These are phyloP conservation scores for Cupressus sempervirens DNA, from an alignment of 75 land plant genomes.

Conservation along the genomic window DNA sequence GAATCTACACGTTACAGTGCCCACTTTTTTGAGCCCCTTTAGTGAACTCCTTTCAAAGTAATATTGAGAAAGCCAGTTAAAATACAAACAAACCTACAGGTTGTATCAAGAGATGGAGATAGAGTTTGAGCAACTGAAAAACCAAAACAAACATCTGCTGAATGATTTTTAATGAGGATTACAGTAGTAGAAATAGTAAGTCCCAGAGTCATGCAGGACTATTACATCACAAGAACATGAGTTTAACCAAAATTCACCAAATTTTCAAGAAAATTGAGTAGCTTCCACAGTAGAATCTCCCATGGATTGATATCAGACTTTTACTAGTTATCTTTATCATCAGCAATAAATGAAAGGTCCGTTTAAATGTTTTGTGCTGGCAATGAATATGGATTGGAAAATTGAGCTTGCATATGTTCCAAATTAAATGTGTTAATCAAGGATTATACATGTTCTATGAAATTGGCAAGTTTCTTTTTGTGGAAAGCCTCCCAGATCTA, in stretches of 20 bases:
- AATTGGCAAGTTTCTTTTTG: not conserved
- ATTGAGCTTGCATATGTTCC: not conserved
- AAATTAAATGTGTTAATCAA: not conserved
- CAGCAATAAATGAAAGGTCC: not conserved
- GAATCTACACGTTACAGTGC: no score
- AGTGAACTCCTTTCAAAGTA: not conserved
- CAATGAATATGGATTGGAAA: not conserved
- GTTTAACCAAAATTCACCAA: not conserved
- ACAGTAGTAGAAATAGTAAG: not conserved
- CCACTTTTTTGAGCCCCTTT: no score
- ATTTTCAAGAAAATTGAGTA: not conserved
- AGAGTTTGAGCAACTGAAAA: not conserved
- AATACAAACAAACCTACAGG: not conserved
- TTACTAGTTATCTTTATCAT: not conserved
- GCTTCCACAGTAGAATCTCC: not conserved
- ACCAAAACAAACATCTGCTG: not conserved
- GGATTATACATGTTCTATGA: not conserved
- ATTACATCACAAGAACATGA: not conserved
- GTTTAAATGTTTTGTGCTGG: not conserved
- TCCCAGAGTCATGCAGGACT: not conserved
- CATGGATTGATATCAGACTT: not conserved
- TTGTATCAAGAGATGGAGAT: not conserved
- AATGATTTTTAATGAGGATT: not conserved
- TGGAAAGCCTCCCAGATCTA: not conserved
- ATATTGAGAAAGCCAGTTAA: not conserved